Percentiles rank a stretch among this genome's conserved stretches.
Conservation (phyloP, 768 basidiomycete genomes). For the Tylopilus cervinicoccineus region DNA sequence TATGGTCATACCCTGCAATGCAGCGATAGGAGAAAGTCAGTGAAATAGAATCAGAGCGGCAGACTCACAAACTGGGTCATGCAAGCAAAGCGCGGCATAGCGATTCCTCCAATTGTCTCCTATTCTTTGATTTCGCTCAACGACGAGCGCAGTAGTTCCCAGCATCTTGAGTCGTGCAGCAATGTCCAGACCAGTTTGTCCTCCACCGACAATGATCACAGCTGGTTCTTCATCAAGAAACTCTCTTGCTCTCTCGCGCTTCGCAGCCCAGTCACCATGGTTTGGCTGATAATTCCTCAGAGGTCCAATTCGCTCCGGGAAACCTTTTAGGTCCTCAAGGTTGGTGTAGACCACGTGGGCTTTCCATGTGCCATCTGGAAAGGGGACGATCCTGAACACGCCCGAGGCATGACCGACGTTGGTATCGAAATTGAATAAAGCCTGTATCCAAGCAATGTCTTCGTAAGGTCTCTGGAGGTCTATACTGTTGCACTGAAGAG, state of each 20-base stretch:
- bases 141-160: constrained; percentile 14
- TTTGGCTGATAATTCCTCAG: constrained; percentile 40
- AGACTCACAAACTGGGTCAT: constrained; percentile 31
- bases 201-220: constrained; percentile 49
- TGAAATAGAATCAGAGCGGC: neutral
- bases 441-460: constrained; percentile 43
- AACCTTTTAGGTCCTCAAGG: constrained; percentile 46
- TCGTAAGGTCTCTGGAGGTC: constrained; percentile 28
- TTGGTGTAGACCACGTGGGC: constrained; percentile 47
- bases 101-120: constrained; percentile 32
- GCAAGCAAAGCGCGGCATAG: constrained; percentile 28
- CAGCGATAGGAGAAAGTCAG: neutral
- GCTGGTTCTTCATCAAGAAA: constrained; percentile 41
- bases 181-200: constrained; percentile 52
- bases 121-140: constrained; percentile 25
- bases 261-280: constrained; percentile 30
- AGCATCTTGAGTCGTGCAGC: constrained; percentile 50
- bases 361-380: constrained; percentile 41
- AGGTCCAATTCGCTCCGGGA: constrained; percentile 42
- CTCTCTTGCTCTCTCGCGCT: constrained; percentile 25
- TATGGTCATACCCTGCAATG: constrained; percentile 41
- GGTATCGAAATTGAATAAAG: constrained; percentile 42
- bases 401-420: constrained; percentile 38
- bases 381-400: constrained; percentile 45
- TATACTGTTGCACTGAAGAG: constrained; percentile 18